Conservation (phyloP, 768 basidiomycete species). For the Pleurotus platypus region DNA sequence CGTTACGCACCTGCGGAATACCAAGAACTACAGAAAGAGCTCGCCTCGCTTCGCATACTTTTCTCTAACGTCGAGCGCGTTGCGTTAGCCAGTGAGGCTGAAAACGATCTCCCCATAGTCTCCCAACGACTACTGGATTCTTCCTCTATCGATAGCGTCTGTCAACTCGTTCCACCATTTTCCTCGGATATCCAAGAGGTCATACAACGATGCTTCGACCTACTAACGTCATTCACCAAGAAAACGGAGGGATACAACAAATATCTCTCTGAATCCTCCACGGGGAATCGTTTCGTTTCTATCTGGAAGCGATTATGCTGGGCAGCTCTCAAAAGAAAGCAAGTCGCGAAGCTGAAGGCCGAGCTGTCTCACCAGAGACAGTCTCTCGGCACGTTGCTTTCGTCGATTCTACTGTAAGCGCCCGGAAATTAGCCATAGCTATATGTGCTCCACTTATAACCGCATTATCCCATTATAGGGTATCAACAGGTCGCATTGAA, state of each 20-base stretch:
- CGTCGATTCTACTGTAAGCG: neutral
- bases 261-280: neutral
- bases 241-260: neutral
- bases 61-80: neutral
- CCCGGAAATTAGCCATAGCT: too few species aligned
- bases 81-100: neutral
- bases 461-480: neutral
- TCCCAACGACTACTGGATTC: neutral
- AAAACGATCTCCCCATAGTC: too few species aligned
- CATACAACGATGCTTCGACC: neutral
- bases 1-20: neutral
- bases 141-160: neutral
- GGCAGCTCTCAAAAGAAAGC: neutral
- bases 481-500: neutral
- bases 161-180: neutral
- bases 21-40: neutral
- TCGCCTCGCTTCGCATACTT: neutral
- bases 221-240: neutral
- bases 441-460: neutral
- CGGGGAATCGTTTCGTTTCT: neutral
- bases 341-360: neutral
- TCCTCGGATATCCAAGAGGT: neutral
- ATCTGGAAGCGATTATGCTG: slow-evolving; percentile 4
- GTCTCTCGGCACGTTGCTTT: neutral
- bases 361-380: neutral